These are phyloP conservation scores for Lanmaoa rubissima DNA, from an alignment of 768 basidiomycete genomes.

Conservation along the genomic window DNA sequence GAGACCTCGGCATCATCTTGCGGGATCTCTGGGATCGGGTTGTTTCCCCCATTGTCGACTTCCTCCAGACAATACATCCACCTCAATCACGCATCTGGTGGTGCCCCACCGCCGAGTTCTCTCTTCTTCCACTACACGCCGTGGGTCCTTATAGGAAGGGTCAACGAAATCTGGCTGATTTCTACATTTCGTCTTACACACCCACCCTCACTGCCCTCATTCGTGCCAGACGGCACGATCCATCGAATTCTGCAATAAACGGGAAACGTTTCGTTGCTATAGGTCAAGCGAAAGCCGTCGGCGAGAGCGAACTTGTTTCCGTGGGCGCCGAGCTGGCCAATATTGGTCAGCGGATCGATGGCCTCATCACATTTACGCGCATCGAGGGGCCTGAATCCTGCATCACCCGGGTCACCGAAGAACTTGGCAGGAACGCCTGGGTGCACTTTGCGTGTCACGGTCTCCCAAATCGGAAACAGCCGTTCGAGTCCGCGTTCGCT, in stretches of 20 bases:
- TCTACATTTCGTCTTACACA: neutral
- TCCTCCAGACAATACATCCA: neutral
- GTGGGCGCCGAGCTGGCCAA: neutral
- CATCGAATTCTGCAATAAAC: neutral
- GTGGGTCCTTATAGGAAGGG: neutral
- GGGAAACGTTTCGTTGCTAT: conserved; percentile 1
- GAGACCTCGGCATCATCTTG: no score
- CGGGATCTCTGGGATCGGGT: no score
- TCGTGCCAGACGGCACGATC: neutral
- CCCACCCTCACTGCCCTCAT: neutral
- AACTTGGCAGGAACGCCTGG: conserved; percentile 6
- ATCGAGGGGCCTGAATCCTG: neutral
- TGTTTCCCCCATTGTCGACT: no score
- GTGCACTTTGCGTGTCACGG: conserved; percentile 27
- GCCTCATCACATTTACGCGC: neutral
- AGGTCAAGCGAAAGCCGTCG: neutral
- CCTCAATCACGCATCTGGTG: neutral
- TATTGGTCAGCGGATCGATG: neutral
- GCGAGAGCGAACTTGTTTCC: neutral
- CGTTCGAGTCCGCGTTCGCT: no score
- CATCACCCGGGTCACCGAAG: neutral
- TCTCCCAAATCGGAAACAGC: no score
- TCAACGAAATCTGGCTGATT: neutral
- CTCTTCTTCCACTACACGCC: neutral
- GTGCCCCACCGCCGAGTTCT: neutral